Evolutionary conservation across 2,329 filamentous ascomycete species (phyloP).

Genomic region (Mariannaea elegans): DNA sequence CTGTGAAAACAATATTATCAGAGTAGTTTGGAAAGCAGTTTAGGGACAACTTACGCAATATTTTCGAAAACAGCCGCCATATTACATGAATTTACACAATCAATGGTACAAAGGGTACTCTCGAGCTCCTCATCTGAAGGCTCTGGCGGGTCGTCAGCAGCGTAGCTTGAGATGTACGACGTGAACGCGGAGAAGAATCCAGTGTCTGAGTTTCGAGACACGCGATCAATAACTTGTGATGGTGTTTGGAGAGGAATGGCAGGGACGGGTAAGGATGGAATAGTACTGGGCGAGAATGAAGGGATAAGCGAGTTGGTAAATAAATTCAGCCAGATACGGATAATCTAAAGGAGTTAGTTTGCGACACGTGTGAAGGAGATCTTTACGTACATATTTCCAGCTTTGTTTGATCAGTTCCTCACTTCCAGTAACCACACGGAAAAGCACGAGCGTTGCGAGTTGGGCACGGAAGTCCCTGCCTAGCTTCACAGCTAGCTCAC

Average conservation of each 20-base stretch:
- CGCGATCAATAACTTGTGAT: conserved; percentile 91
- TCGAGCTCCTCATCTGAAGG: conserved; percentile 97
- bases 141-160: conserved; percentile 96
- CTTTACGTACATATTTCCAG: conserved; percentile 77
- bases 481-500: conserved; percentile 94
- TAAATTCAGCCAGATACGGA: conserved; percentile 92
- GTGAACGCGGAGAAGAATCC: conserved; percentile 95
- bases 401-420: conserved; percentile 79
- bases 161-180: conserved; percentile 98
- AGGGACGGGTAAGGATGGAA: conserved; percentile 74
- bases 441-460: conserved; percentile 92
- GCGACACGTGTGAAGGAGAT: not conserved
- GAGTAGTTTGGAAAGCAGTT: not conserved
- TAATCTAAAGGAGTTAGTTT: conserved; percentile 64
- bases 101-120: conserved; percentile 91
- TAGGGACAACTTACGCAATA: conserved; percentile 68
- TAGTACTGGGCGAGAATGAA: conserved; percentile 73
- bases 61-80: conserved; percentile 85
- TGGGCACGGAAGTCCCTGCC: conserved; percentile 94
- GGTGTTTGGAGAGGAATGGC: conserved; percentile 90
- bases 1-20: conserved; percentile 35
- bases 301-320: conserved; percentile 95
- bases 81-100: conserved; percentile 90
- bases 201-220: conserved; percentile 77
- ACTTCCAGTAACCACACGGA: conserved; percentile 87